Percentiles rank a stretch among this genome's conserved stretches.
Conservation (phyloP, 108 stramenopile species). For the Craspedostauros australis region DNA sequence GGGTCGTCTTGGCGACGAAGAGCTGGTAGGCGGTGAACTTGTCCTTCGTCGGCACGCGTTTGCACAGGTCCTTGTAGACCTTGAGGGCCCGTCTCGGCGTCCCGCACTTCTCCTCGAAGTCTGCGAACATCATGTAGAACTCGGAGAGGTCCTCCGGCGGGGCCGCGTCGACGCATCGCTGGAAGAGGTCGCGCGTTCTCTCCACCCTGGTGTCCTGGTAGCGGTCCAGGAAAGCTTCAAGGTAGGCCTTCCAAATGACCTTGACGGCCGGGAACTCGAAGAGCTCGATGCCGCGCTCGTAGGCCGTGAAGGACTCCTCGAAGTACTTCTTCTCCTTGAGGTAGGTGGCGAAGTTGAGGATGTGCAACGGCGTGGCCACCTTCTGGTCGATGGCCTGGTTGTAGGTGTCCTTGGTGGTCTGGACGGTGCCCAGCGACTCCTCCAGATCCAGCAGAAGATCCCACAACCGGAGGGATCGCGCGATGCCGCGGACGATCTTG, state of each 20-base stretch:
- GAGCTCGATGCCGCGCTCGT: conserved; percentile 84
- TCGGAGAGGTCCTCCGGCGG: conserved; percentile 83
- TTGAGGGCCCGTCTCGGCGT: conserved; percentile 85
- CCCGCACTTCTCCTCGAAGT: conserved; percentile 94
- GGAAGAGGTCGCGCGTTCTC: conserved; percentile 89
- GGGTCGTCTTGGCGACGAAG: conserved; percentile 86
- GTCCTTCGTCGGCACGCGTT: conserved; percentile 75
- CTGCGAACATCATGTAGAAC: conserved; percentile 88
- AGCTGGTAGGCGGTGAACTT: conserved; percentile 83
- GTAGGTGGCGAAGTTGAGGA: conserved; percentile 91
- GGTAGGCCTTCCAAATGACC: conserved; percentile 86
- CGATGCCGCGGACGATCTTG: conserved; percentile 39
- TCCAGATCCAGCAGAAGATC: conserved; percentile 93
- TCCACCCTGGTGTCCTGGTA: conserved; percentile 92
- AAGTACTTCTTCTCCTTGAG: conserved; percentile 92
- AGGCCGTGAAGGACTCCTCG: conserved; percentile 91
- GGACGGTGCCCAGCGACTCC: conserved; percentile 92
- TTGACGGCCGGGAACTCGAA: conserved; percentile 90
- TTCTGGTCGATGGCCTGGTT: conserved; percentile 84
- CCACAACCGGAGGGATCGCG: conserved; percentile 82
- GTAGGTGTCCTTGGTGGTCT: conserved; percentile 94
- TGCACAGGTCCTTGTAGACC: conserved; percentile 85
- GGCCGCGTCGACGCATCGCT: conserved; percentile 82
- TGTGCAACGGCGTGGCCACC: conserved; percentile 91
- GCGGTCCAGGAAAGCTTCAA: conserved; percentile 82